These are phyloP conservation scores for Aspergillus sp. DNA, from an alignment of 2,329 filamentous ascomycete species.

Conservation along the genomic window DNA sequence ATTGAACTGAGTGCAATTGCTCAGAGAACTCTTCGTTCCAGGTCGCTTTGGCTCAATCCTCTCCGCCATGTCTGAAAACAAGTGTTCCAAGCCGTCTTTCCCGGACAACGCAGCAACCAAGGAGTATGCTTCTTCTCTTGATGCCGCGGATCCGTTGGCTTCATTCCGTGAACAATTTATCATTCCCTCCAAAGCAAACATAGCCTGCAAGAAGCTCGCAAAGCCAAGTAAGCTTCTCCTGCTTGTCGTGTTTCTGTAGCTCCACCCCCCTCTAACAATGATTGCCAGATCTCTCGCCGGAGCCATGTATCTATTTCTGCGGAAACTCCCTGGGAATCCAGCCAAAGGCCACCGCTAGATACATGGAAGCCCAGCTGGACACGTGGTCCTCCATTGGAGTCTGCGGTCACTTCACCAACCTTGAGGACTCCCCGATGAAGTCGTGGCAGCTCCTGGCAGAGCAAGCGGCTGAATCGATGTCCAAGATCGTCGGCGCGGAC, in stretches of 20 bases:
- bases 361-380: conserved; percentile 70
- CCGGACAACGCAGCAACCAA: conserved; percentile 29
- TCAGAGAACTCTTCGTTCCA: background rate
- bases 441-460: conserved; percentile 79
- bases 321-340: conserved; percentile 87
- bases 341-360: conserved; percentile 64
- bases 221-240: conserved; percentile 29
- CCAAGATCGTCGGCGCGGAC: conserved; percentile 70
- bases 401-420: conserved; percentile 72
- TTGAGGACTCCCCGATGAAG: conserved; percentile 65
- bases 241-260: background rate
- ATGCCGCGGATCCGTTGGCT: conserved; percentile 60
- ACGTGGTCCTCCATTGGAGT: conserved; percentile 84
- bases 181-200: conserved; percentile 71
- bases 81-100: conserved; percentile 26
- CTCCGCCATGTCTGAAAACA: conserved; percentile 14
- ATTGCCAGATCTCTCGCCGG: conserved; percentile 31
- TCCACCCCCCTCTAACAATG: background rate
- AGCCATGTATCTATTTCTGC: conserved; percentile 69
- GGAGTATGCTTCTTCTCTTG: conserved; percentile 50
- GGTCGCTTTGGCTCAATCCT: background rate
- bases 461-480: conserved; percentile 66
- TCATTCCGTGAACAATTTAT: conserved; percentile 69
- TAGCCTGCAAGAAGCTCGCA: conserved; percentile 62
- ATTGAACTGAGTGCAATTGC: background rate